phyloP scores from a whole-genome alignment of 1,284 basidiomycete genomes.

The Laetiporus sulphureus region DNA sequence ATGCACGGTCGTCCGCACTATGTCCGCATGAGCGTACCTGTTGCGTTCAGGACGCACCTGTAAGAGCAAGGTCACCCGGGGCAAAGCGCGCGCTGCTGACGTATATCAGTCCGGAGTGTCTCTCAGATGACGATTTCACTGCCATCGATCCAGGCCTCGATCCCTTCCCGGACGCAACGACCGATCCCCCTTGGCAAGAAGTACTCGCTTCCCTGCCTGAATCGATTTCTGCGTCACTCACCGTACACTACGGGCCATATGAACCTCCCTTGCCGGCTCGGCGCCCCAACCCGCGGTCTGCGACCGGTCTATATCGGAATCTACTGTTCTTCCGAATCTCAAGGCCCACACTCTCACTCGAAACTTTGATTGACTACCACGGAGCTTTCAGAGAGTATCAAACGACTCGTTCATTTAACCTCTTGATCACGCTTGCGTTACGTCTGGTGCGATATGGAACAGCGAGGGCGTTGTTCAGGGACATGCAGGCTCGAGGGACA shows the following conservation, averaged over 20 bases:
- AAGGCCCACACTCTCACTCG: slow-evolving; percentile 7
- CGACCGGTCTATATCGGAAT: slow-evolving; percentile 37
- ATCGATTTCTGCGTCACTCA: neutral
- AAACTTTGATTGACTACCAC: slow-evolving; percentile 15
- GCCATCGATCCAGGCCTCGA: neutral
- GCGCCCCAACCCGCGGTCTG: neutral
- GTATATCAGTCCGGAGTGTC: neutral
- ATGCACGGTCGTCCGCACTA: no score
- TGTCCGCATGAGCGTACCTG: no score
- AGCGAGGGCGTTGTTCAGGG: slow-evolving; percentile 21
- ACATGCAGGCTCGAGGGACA: slow-evolving; percentile 25
- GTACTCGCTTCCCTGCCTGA: slow-evolving; percentile 4
- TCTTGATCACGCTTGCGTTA: slow-evolving; percentile 27
- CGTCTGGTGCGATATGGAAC: slow-evolving; percentile 24
- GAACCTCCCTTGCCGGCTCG: neutral
- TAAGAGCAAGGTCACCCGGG: no score
- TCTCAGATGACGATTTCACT: neutral
- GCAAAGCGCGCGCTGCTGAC: no score
- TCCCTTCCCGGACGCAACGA: slow-evolving; percentile 6
- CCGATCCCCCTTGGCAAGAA: slow-evolving; percentile 20
- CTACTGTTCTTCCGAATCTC: slow-evolving; percentile 33
- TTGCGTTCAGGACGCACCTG: no score
- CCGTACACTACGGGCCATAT: slow-evolving; percentile 3
- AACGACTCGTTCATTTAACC: slow-evolving; percentile 28
- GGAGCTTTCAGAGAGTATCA: slow-evolving; percentile 15